A percentile compares a stretch with the other conserved stretches of the same genome.
These are phyloP conservation scores for Neurospora cerealis DNA, from an alignment of 495 filamentous ascomycete genomes.

Conservation along the genomic window DNA sequence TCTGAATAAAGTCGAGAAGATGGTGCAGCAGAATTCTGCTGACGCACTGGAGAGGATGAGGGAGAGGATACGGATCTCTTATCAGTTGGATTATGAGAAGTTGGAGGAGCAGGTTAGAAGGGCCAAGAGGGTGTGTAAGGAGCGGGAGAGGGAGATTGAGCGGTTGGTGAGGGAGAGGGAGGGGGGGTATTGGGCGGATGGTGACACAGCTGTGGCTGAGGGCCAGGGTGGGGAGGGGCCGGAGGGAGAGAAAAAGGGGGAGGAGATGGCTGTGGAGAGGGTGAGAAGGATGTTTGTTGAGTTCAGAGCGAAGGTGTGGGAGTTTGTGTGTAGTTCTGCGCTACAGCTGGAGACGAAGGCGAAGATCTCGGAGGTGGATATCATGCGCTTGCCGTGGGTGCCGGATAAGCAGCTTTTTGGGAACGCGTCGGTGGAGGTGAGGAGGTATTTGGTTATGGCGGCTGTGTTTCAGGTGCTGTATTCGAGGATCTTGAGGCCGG, in stretches of 20 bases:
- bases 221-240: not conserved
- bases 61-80: not conserved
- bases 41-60: not conserved
- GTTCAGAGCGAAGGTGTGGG: not conserved
- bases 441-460: conserved; percentile 4
- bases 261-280: not conserved
- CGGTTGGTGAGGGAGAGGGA: not conserved
- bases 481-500: conserved; percentile 7
- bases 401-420: not conserved
- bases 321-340: not conserved
- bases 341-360: not conserved
- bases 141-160: not conserved
- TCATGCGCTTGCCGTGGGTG: not conserved
- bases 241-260: not conserved
- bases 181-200: not conserved
- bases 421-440: not conserved
- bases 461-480: conserved; percentile 9
- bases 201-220: not conserved
- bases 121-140: not conserved
- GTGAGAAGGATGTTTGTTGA: not conserved
- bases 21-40: not conserved
- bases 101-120: not conserved
- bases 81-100: not conserved
- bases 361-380: not conserved
- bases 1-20: not conserved